phyloP scores from a whole-genome alignment of 495 filamentous ascomycete genomes.

The Podospora tetraspora region DNA sequence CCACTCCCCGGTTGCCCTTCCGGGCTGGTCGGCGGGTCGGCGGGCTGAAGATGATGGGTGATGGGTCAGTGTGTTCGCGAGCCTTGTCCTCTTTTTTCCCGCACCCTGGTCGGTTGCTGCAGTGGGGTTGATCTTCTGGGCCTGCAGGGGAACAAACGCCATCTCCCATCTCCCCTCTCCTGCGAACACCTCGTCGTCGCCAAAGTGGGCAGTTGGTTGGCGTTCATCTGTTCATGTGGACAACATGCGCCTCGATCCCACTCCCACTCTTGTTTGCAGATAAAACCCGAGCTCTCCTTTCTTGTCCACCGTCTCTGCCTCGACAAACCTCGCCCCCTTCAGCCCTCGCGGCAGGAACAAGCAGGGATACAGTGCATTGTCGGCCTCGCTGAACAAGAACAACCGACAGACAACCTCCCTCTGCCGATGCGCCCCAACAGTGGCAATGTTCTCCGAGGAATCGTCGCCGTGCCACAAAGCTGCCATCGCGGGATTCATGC shows the following conservation, averaged over 20 bases:
- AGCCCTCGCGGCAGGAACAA: not conserved
- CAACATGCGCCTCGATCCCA: too few species aligned
- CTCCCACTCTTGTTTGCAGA: not conserved
- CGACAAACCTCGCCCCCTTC: not conserved
- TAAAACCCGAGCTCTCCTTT: not conserved
- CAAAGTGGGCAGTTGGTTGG: not conserved
- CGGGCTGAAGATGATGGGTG: constrained; percentile 10
- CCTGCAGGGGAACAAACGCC: constrained; percentile 13
- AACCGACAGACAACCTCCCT: not conserved
- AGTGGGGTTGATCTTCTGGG: constrained; percentile 18
- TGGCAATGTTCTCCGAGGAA: constrained; percentile 6
- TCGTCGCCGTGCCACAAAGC: constrained; percentile 10
- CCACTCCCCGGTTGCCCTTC: constrained; percentile 10
- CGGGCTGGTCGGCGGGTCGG: constrained; percentile 12
- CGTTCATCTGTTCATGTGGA: too few species aligned
- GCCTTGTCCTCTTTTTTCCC: constrained; percentile 7
- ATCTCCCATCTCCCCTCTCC: constrained; percentile 18
- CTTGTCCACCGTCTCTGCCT: not conserved
- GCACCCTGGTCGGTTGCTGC: constrained; percentile 20
- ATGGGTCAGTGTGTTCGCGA: constrained; percentile 14
- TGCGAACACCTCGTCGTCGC: not conserved
- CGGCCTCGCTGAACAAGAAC: not conserved
- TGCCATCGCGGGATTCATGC: constrained; percentile 12
- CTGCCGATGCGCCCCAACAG: not conserved
- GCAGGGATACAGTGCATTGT: not conserved